Percentiles rank a stretch among this genome's conserved stretches.
Conservation (phyloP, 176 grass and related monocot genomes). For the Melocanna baccifera region DNA sequence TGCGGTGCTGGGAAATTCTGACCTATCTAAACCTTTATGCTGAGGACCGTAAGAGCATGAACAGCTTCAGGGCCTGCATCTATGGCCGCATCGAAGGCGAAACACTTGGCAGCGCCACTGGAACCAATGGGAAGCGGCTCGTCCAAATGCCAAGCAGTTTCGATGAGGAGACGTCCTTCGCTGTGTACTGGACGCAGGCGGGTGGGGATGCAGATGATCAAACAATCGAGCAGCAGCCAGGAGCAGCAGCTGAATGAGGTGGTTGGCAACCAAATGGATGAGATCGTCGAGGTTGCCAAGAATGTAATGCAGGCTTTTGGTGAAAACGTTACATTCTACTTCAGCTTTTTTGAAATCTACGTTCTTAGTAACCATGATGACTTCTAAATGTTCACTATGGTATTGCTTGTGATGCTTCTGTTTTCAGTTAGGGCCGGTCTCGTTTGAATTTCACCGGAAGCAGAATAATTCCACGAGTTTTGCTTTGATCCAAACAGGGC, state of each 20-base stretch:
- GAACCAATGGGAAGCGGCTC: slow-evolving; percentile 53
- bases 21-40: slow-evolving; percentile 70
- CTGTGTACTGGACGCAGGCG: slow-evolving; percentile 61
- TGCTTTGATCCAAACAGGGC: background rate
- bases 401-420: background rate
- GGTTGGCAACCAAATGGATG: slow-evolving; percentile 63
- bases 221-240: slow-evolving; percentile 46
- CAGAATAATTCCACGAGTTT: background rate
- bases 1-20: slow-evolving; percentile 80
- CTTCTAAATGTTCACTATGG: background rate
- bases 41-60: slow-evolving; percentile 47
- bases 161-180: slow-evolving; percentile 52
- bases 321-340: background rate
- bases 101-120: slow-evolving; percentile 47
- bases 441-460: background rate
- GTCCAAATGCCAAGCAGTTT: slow-evolving; percentile 57
- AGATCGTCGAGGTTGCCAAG: slow-evolving; percentile 51
- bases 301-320: slow-evolving; percentile 9
- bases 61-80: slow-evolving; percentile 78
- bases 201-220: slow-evolving; percentile 31
- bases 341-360: background rate
- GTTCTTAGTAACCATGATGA: background rate
- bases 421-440: background rate
- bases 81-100: slow-evolving; percentile 65
- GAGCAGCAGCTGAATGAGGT: slow-evolving; percentile 76